A percentile compares a stretch with the other conserved stretches of the same genome.
Evolutionary conservation across 345 rosid genomes (phyloP).

Genomic region (Gossypium turneri): DNA sequence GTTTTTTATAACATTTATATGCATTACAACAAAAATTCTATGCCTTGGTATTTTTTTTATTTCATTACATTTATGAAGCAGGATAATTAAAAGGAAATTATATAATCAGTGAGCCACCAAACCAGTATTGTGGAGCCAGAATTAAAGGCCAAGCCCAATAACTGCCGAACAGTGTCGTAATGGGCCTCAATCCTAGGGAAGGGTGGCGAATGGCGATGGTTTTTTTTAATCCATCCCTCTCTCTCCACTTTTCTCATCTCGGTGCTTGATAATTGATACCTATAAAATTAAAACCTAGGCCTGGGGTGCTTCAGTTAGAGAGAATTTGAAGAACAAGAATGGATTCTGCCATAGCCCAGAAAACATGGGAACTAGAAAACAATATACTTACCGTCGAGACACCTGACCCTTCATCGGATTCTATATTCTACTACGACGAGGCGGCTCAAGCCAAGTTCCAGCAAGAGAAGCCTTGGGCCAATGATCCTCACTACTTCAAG

Average conservation of each 20-base stretch:
- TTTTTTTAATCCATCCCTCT: neutral
- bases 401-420: constrained; percentile 50
- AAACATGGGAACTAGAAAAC: constrained; percentile 98
- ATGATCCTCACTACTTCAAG: constrained; percentile 92
- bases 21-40: neutral
- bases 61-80: neutral
- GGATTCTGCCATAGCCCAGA: constrained; percentile 69
- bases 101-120: neutral
- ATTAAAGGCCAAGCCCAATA: neutral
- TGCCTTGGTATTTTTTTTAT: neutral
- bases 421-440: constrained; percentile 82
- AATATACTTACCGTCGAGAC: constrained; percentile 59
- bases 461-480: constrained; percentile 93
- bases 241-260: neutral
- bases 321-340: constrained; percentile 2
- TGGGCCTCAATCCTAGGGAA: neutral
- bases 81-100: neutral
- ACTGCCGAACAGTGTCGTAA: neutral
- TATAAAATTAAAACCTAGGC: neutral
- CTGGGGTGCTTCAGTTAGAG: neutral
- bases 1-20: neutral
- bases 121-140: neutral
- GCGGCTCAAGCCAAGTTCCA: constrained; percentile 59
- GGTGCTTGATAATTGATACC: neutral
- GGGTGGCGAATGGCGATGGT: neutral